A percentile compares a stretch with the other conserved stretches of the same genome.
Evolutionary conservation across 192 early-diverging fungal genomes (phyloP).

Genomic region (Geranomyces michiganensis): DNA sequence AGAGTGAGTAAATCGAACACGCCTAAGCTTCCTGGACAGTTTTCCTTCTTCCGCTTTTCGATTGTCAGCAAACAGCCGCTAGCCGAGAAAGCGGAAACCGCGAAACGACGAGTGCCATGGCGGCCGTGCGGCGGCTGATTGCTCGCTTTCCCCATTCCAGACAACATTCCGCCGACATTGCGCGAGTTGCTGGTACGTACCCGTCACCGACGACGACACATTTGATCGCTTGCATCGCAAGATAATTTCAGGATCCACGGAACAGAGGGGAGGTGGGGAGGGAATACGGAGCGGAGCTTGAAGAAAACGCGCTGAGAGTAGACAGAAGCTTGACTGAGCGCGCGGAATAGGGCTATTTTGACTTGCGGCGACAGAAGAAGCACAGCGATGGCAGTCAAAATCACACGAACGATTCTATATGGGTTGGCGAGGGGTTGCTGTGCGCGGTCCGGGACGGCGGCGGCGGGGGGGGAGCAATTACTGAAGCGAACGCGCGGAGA

Average conservation of each 20-base stretch:
- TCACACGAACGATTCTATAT: neutral
- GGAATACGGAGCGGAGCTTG: neutral
- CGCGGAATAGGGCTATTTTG: neutral
- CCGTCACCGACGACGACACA: conserved; percentile 90
- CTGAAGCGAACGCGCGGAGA: conserved; percentile 5
- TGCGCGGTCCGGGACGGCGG: neutral
- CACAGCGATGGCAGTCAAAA: neutral
- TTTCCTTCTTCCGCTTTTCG: no score
- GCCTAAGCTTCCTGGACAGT: no score
- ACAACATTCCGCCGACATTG: no score
- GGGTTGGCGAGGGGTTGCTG: neutral
- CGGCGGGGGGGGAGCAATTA: neutral
- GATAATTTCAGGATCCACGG: conserved; percentile 7
- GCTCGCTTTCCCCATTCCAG: no score
- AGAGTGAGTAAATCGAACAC: neutral
- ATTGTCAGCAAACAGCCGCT: neutral
- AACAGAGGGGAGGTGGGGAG: neutral
- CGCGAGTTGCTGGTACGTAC: conserved; percentile 45
- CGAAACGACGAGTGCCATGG: no score
- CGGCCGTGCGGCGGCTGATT: no score
- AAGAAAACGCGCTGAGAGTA: neutral
- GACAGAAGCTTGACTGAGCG: neutral
- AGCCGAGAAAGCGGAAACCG: no score
- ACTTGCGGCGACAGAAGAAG: neutral
- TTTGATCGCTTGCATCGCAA: conserved; percentile 83